A percentile compares a stretch with the other conserved stretches of the same genome.
These are phyloP conservation scores for Pyrus hybrid DNA, from an alignment of 331 rosid genomes.

Conservation along the genomic window DNA sequence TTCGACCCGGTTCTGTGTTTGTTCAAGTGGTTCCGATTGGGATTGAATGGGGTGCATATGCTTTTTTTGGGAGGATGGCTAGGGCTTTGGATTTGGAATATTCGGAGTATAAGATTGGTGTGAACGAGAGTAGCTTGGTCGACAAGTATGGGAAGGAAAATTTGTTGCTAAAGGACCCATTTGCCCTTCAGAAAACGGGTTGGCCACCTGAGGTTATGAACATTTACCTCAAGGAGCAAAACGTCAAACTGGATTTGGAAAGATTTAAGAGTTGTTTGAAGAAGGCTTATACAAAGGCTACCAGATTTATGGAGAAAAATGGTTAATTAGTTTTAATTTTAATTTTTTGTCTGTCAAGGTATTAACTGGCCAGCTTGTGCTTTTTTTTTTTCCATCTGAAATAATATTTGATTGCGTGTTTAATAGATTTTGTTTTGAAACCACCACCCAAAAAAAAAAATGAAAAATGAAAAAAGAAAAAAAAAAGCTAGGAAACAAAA, in stretches of 20 bases:
- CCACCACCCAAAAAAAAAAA: too few relatives aligned
- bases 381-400: too few relatives aligned
- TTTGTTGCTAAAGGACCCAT: conserved; percentile 23
- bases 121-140: conserved; percentile 40
- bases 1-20: conserved; percentile 29
- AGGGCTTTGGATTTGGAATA: conserved; percentile 28
- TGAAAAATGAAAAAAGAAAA: too few relatives aligned
- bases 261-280: background rate
- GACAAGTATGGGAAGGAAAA: conserved; percentile 26
- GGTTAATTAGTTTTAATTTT: background rate
- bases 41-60: conserved; percentile 23
- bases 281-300: background rate
- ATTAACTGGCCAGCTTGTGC: too few relatives aligned
- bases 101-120: conserved; percentile 34
- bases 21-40: conserved; percentile 65
- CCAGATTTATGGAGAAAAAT: background rate
- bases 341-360: too few relatives aligned
- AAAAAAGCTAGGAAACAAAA: too few relatives aligned
- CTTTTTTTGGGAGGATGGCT: conserved; percentile 23
- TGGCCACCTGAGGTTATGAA: background rate
- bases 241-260: background rate
- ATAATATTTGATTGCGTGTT: too few relatives aligned
- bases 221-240: conserved; percentile 11
- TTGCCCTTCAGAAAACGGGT: background rate
- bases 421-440: too few relatives aligned